A percentile compares a stretch with the other conserved stretches of the same genome.
Evolutionary conservation across 2,329 filamentous ascomycete genomes (phyloP).

Genomic region (Fusarium bactridioides): DNA sequence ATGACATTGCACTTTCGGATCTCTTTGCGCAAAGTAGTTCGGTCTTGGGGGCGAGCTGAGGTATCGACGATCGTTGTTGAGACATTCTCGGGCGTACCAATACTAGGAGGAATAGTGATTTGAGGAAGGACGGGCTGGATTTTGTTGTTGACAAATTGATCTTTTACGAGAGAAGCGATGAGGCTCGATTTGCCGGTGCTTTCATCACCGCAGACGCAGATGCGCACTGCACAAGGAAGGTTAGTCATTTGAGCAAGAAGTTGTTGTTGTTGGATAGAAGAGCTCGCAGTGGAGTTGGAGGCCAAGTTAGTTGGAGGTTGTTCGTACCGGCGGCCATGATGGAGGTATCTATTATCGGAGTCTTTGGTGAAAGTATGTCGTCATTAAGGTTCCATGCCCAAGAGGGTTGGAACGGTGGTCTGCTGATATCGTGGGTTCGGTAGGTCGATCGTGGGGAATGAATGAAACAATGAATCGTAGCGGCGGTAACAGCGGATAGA

Average conservation of each 20-base stretch:
- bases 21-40: constrained; percentile 88
- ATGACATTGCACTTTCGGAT: constrained; percentile 98
- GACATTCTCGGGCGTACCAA: constrained; percentile 94
- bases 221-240: constrained; percentile 67
- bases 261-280: neutral
- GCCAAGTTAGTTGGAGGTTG: constrained; percentile 2
- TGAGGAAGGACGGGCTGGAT: constrained; percentile 94
- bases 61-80: constrained; percentile 98
- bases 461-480: constrained; percentile 2
- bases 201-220: constrained; percentile 97
- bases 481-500: neutral
- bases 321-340: constrained; percentile 41
- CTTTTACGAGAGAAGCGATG: constrained; percentile 95
- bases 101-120: constrained; percentile 91
- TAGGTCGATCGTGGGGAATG: constrained; percentile 10
- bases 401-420: constrained; percentile 4
- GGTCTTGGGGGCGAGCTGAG: constrained; percentile 91
- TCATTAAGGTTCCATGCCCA: constrained; percentile 33
- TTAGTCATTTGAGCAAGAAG: constrained; percentile 13
- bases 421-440: constrained; percentile 17
- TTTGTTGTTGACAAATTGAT: constrained; percentile 94
- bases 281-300: neutral
- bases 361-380: constrained; percentile 27
- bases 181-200: constrained; percentile 93
- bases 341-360: constrained; percentile 23